These are phyloP conservation scores for Aspergillus fischeri DNA, from an alignment of 2,329 filamentous ascomycete species.

Conservation along the genomic window DNA sequence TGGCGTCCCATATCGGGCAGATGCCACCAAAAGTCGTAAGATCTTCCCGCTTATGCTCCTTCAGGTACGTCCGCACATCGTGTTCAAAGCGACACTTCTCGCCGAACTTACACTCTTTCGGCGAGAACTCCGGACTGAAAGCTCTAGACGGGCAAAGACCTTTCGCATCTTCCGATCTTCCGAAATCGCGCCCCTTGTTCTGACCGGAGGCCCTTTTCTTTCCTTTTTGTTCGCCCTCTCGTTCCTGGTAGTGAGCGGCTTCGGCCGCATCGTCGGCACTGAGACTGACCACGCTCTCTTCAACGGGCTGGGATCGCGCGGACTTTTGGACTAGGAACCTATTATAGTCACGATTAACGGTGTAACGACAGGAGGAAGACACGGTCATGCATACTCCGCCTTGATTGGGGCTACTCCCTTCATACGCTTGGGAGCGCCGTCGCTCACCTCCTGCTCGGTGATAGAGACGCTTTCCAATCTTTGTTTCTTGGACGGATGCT, in stretches of 20 bases:
- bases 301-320: slow-evolving; percentile 14
- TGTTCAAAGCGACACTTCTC: slow-evolving; percentile 79
- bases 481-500: slow-evolving; percentile 56
- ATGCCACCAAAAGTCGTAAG: slow-evolving; percentile 69
- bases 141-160: slow-evolving; percentile 73
- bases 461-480: slow-evolving; percentile 46
- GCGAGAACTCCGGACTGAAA: slow-evolving; percentile 74
- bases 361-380: neutral
- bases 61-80: slow-evolving; percentile 78
- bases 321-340: slow-evolving; percentile 31
- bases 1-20: slow-evolving; percentile 75
- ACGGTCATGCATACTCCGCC: slow-evolving; percentile 55
- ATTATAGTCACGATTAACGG: slow-evolving; percentile 2
- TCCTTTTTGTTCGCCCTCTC: slow-evolving; percentile 34
- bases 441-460: slow-evolving; percentile 19
- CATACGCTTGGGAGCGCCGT: slow-evolving; percentile 30
- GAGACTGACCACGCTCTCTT: slow-evolving; percentile 52
- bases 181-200: slow-evolving; percentile 79
- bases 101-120: slow-evolving; percentile 68
- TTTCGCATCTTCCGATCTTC: slow-evolving; percentile 71
- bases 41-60: slow-evolving; percentile 75
- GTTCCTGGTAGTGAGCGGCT: slow-evolving; percentile 47
- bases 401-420: slow-evolving; percentile 69
- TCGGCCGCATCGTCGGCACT: slow-evolving; percentile 61
- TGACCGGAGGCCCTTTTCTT: slow-evolving; percentile 63